These are phyloP conservation scores for Fraxinus floribunda DNA, from an alignment of 305 asterid species.

Conservation along the genomic window DNA sequence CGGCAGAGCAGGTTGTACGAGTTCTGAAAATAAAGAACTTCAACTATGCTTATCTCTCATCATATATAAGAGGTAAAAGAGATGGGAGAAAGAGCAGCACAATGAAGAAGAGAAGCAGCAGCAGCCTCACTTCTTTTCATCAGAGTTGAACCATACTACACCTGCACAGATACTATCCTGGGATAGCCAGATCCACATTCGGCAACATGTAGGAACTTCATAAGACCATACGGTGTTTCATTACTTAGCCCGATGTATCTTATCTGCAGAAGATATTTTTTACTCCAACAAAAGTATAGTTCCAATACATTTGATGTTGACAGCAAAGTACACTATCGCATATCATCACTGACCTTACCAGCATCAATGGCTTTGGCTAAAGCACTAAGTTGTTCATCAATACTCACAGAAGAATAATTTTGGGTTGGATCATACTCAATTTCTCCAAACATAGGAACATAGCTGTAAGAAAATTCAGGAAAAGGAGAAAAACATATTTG, in stretches of 20 bases:
- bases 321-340: conserved; percentile 15
- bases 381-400: conserved; percentile 77
- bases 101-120: conserved; percentile 10
- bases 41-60: conserved; percentile 11
- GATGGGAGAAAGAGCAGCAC: background rate
- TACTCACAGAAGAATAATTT: conserved; percentile 47
- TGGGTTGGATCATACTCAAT: conserved; percentile 60
- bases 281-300: conserved; percentile 14
- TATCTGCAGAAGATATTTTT: conserved; percentile 47
- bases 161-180: conserved; percentile 84
- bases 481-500: conserved; percentile 12
- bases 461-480: conserved; percentile 49
- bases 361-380: conserved; percentile 65
- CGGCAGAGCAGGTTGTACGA: conserved; percentile 81
- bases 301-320: conserved; percentile 8
- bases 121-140: conserved; percentile 32
- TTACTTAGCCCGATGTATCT: conserved; percentile 86
- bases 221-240: conserved; percentile 88
- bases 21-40: conserved; percentile 46
- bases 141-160: conserved; percentile 34
- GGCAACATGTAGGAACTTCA: conserved; percentile 74
- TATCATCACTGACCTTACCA: conserved; percentile 71
- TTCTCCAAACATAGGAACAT: conserved; percentile 96
- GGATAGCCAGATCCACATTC: conserved; percentile 40
- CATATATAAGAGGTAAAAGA: background rate